Conservation (phyloP, 371 early-diverging fungal species). For the Syncephalastrum contaminatum region DNA sequence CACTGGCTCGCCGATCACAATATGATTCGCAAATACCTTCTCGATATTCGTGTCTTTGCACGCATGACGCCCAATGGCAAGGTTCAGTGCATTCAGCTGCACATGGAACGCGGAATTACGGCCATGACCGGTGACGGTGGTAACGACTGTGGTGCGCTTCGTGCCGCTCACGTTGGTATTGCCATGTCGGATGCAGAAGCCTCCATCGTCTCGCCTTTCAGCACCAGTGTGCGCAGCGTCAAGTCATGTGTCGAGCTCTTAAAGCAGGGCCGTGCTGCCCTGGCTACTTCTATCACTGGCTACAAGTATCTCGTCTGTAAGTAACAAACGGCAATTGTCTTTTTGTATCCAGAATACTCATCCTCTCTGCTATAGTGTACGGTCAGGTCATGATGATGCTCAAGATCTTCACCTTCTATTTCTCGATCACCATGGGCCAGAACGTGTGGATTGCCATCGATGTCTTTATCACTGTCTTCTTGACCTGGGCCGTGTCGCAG, state of each 20-base stretch:
- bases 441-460: constrained; percentile 69
- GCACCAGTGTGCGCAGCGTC: constrained; percentile 65
- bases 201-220: constrained; percentile 86
- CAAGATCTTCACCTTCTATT: constrained; percentile 62
- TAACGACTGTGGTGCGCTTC: constrained; percentile 94
- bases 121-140: constrained; percentile 97
- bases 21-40: constrained; percentile 48
- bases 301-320: constrained; percentile 67
- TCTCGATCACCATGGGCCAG: constrained; percentile 53
- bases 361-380: constrained; percentile 49
- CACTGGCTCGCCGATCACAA: constrained; percentile 41
- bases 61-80: constrained; percentile 80
- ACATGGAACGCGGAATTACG: constrained; percentile 74
- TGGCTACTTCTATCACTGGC: constrained; percentile 74
- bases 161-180: constrained; percentile 89
- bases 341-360: neutral
- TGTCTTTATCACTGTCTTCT: constrained; percentile 61
- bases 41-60: constrained; percentile 70
- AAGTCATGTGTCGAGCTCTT: constrained; percentile 73
- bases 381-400: constrained; percentile 76
- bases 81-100: constrained; percentile 69
- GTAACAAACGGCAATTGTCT: neutral
- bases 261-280: constrained; percentile 72
- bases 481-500: constrained; percentile 72
- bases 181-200: constrained; percentile 87